Conservation (phyloP, 257 asterid genomes). For the Striga asiatica region DNA sequence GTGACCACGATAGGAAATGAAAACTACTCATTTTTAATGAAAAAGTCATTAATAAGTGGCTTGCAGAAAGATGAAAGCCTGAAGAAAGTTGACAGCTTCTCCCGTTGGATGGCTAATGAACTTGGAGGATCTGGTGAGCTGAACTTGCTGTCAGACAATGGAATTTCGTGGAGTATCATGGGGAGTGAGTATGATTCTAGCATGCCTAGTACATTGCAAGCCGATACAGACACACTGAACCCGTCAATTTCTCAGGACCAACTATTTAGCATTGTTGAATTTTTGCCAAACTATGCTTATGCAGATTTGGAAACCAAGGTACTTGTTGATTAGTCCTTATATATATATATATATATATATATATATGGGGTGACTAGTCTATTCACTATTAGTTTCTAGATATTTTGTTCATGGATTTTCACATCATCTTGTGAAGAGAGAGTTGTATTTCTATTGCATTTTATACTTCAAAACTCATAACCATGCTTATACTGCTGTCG, state of each 20-base stretch:
- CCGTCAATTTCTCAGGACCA: slow-evolving; percentile 68
- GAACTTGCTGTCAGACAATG: slow-evolving; percentile 36
- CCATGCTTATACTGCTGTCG: not conserved
- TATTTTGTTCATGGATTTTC: not conserved
- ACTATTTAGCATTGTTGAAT: slow-evolving; percentile 59
- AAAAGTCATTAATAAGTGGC: slow-evolving; percentile 46
- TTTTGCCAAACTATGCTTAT: slow-evolving; percentile 60
- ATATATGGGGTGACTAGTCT: not conserved
- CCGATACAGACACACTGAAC: slow-evolving; percentile 38
- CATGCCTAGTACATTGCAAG: slow-evolving; percentile 45
- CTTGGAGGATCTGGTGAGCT: slow-evolving; percentile 51
- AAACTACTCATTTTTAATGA: slow-evolving; percentile 28
- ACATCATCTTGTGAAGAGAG: not conserved
- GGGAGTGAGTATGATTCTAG: slow-evolving; percentile 44
- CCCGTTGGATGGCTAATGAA: slow-evolving; percentile 70
- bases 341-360: too few relatives aligned
- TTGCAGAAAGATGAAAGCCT: slow-evolving; percentile 51
- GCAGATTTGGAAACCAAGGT: slow-evolving; percentile 48
- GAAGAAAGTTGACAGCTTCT: slow-evolving; percentile 83
- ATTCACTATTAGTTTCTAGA: not conserved
- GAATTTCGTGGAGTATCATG: slow-evolving; percentile 48
- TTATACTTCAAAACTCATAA: not conserved
- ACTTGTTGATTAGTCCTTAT: not conserved
- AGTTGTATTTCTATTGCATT: not conserved
- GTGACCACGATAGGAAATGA: slow-evolving; percentile 25